A percentile compares a stretch with the other conserved stretches of the same genome.
Evolutionary conservation across 768 basidiomycete genomes (phyloP).

Genomic region (Collybia sordida): DNA sequence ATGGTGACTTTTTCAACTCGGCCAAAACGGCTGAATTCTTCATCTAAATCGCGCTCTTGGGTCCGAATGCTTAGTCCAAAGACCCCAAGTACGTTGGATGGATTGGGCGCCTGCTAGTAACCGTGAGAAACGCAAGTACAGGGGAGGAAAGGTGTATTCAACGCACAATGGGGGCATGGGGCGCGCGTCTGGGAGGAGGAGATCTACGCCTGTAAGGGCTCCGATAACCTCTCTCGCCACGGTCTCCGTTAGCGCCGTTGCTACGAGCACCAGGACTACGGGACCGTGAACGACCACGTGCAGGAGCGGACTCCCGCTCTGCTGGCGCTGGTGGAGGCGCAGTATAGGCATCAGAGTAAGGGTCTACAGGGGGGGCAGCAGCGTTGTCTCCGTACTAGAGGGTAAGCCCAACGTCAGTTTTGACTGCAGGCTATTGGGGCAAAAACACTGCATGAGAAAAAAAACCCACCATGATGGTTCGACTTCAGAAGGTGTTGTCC

Average conservation of each 20-base stretch:
- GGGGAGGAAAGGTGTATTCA: constrained; percentile 11
- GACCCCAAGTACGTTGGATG: constrained; percentile 90
- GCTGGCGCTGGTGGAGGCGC: constrained; percentile 55
- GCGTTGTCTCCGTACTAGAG: constrained; percentile 65
- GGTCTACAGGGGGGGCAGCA: constrained; percentile 61
- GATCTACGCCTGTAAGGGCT: constrained; percentile 63
- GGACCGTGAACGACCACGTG: constrained; percentile 74
- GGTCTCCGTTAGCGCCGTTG: constrained; percentile 31
- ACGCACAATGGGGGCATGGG: constrained; percentile 76
- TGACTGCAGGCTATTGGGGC: constrained; percentile 3
- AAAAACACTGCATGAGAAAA: not conserved
- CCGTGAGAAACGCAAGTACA: constrained; percentile 31
- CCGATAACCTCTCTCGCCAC: constrained; percentile 39
- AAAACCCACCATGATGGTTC: constrained; percentile 73
- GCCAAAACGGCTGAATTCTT: constrained; percentile 89
- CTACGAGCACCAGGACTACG: constrained; percentile 61
- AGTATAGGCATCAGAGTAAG: constrained; percentile 82
- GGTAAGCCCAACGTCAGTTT: constrained; percentile 9
- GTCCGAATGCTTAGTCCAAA: constrained; percentile 98
- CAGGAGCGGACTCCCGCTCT: constrained; percentile 53
- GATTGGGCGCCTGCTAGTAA: constrained; percentile 76
- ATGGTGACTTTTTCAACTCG: constrained; percentile 94
- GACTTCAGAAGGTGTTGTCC: constrained; percentile 43
- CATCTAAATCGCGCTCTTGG: constrained; percentile 89
- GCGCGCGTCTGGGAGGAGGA: constrained; percentile 62